Base-by-base conservation (phyloP, 345 rosid genomes). In the Mangifera indica region DNA sequence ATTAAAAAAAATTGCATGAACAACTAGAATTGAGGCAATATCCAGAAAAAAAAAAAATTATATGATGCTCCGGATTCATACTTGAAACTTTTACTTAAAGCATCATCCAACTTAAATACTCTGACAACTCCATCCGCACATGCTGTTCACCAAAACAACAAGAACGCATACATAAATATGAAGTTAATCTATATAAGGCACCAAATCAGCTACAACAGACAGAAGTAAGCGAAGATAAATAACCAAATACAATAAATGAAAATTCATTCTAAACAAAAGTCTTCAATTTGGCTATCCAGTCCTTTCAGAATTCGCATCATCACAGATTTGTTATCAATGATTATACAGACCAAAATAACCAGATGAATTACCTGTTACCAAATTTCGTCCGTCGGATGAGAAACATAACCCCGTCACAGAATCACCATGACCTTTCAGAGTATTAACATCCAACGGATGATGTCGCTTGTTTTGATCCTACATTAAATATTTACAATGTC, bases 351-450 rank as follows among this genome's bases (percentile, higher is more conserved):
- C 65, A 61, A 34, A 15, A 4, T 12, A 40, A 13, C 29, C 0
- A 26, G 3, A 59, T 11, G 15, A 61, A 26, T 60, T 72, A 95
- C 98, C 94, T 52, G 98, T 96, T 55, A 93, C 98, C 79, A 96
- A 82, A 79, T 82, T 79, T 69, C 70, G 83, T 62, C 90, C 99
- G 80, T 89, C 89, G 34, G 84, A 73, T 3, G 98, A 88, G 83
- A 95, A 91, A 83, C 87, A 91, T 18, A 96, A 81, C 2, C 87
- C 96, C 1, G 87, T 80, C 59, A 95, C 98, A 10, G 96, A 71
- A 87, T 95, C 99, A 18, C 86, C 88, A 55, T 95, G 98, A 69
- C 99, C 99, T 88, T 93, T 95, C 78, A 95, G 78, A 71, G 99
- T 95, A 82, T 95, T 95, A 78, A 93, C 81, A 86, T 89, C 98